phyloP scores from a whole-genome alignment of 495 filamentous ascomycete genomes.

The Chaetomium tenue region DNA sequence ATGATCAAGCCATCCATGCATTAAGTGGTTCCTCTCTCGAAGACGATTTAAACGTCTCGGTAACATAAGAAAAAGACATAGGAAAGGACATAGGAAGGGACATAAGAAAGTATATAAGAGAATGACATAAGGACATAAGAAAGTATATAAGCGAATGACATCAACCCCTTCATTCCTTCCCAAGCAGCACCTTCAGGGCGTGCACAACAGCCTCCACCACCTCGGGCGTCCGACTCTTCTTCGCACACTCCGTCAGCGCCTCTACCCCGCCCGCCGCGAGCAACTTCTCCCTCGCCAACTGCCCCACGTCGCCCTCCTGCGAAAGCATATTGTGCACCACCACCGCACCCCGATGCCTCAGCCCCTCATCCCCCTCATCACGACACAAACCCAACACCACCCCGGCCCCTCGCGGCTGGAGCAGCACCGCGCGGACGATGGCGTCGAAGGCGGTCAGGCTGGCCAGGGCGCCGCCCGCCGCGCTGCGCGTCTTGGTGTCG shows the following conservation, averaged over 20 bases:
- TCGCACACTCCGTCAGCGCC: constrained; percentile 60
- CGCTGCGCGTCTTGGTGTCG: constrained; percentile 72
- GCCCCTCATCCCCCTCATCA: constrained; percentile 73
- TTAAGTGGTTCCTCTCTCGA: no score
- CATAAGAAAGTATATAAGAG: not conserved
- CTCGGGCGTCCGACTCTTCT: constrained; percentile 60
- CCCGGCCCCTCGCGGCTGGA: constrained; percentile 64
- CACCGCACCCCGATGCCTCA: constrained; percentile 76
- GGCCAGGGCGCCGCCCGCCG: constrained; percentile 85
- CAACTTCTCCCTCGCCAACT: constrained; percentile 47
- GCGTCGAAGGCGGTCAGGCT: constrained; percentile 75
- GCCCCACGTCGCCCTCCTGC: constrained; percentile 52
- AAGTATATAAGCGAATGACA: not conserved
- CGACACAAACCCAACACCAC: constrained; percentile 69
- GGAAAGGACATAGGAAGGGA: no score
- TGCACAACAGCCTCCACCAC: constrained; percentile 64
- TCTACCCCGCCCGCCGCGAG: constrained; percentile 56
- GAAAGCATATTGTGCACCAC: constrained; percentile 64
- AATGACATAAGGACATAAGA: no score
- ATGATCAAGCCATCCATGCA: no score
- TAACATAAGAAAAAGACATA: no score
- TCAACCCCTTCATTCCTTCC: constrained; percentile 27
- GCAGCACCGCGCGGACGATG: constrained; percentile 65
- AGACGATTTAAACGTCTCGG: no score
- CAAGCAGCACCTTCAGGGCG: constrained; percentile 59